Evolutionary conservation across 2,329 filamentous ascomycete genomes (phyloP), one percentile per base, ranked within the genome.

Genomic region (Colletotrichum trifolii): DNA sequence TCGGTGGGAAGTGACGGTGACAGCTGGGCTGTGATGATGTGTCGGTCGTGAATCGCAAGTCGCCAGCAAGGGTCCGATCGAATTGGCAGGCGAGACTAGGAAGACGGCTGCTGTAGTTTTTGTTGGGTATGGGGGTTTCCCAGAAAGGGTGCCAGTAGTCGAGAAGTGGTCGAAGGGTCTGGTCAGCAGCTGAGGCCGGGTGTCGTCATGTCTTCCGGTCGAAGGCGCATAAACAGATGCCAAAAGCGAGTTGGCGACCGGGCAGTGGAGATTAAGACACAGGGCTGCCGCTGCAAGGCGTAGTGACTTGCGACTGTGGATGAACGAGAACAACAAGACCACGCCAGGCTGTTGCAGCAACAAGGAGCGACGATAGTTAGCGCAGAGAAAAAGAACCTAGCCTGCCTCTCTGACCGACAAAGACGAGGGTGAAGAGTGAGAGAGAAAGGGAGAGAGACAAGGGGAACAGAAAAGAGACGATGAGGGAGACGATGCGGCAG

Each of bases 201-300:
- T 64, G 60, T 64, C 64, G 64, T 66, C 64, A 66, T 66, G 25
- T 64, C 60, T 64, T 54, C 39, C 15, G 60, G 36, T 54, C 48
- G 42, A 65, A 64, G 54, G 54, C 25, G 50, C 50, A 38, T 53
- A 54, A 60, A 54, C 57, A 60, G 54, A 48, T 60, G 33, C 47
- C 33, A 52, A 48, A 50, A 46, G 39, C 25, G 39, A 35, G 39
- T 39, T 49, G 55, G 47, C 50, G 11, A 25, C 25, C 35, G 25
- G 39, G 46, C 33, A 33, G 55, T 58, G 46, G 55, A 58, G 55
- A 58, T 58, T 50, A 58, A 58, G 49, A 47, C 55, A 38, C 38
- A 48, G 15, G 17, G 10, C 36, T 53, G 42, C 43, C 17, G 35
- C 42, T 25, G 56, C 33, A 38, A 40, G 49, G 15, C 35, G 43